Percentiles rank a stretch among this genome's conserved stretches.
These are phyloP conservation scores for Boehmeria nivea DNA, from an alignment of 306 rosid species.

Conservation along the genomic window DNA sequence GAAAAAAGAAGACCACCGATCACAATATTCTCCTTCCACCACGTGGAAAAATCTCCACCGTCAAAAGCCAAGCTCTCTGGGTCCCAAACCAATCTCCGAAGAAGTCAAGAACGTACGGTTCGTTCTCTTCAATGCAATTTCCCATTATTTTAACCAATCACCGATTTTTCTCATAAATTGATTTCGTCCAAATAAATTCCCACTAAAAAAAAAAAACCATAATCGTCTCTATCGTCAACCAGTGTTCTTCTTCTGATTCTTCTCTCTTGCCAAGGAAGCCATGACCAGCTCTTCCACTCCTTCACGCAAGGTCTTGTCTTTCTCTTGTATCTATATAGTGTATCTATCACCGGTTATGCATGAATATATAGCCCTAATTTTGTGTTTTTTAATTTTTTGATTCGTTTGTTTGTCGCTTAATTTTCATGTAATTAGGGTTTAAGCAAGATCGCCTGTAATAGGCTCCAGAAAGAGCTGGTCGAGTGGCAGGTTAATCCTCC, in stretches of 20 bases:
- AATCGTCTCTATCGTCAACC: no score
- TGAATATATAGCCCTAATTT: constrained; percentile 1
- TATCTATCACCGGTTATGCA: background rate
- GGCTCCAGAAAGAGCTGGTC: constrained; percentile 91
- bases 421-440: constrained; percentile 38
- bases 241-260: background rate
- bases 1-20: no score
- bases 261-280: constrained; percentile 3
- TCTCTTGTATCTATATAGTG: background rate
- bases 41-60: background rate
- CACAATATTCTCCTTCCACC: no score
- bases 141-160: background rate
- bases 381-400: background rate
- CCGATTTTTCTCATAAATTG: background rate
- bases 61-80: background rate
- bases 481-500: constrained; percentile 99
- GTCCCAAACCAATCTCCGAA: background rate
- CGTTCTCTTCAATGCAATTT: background rate
- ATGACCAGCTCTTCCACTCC: constrained; percentile 89
- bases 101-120: background rate
- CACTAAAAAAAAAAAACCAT: background rate
- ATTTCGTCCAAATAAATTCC: background rate
- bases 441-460: constrained; percentile 95
- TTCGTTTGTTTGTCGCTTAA: background rate
- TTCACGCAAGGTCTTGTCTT: constrained; percentile 69